These are phyloP conservation scores for Diaporthe citrichinensis DNA, from an alignment of 2,329 filamentous ascomycete genomes.

Conservation along the genomic window DNA sequence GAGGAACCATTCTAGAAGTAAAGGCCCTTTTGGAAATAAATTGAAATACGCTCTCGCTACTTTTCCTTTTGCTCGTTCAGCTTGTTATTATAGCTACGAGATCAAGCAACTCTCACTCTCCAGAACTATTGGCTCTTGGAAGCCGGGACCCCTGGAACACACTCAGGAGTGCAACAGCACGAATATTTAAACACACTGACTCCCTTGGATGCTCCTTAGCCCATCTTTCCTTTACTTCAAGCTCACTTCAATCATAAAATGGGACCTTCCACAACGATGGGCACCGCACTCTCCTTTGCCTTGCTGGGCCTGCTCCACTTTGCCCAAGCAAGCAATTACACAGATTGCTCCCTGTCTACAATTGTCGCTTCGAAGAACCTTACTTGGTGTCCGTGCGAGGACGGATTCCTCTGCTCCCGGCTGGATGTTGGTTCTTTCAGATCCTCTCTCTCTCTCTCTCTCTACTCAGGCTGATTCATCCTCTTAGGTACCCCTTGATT, in stretches of 20 bases:
- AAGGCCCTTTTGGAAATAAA: background rate
- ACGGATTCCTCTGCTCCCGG: constrained; percentile 45
- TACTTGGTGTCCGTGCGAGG: constrained; percentile 46
- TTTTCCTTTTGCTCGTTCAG: too few relatives aligned
- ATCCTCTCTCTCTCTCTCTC: background rate
- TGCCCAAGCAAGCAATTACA: background rate
- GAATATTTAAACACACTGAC: background rate
- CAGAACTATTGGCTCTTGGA: background rate
- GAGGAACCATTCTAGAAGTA: background rate
- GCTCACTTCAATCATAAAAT: background rate
- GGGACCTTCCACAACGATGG: background rate
- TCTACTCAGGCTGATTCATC: background rate
- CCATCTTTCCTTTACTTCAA: background rate
- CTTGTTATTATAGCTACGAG: background rate
- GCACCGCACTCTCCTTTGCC: background rate
- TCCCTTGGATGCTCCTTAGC: background rate
- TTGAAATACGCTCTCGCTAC: background rate
- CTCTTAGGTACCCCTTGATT: constrained; percentile 40
- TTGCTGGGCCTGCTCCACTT: background rate
- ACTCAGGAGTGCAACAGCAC: background rate
- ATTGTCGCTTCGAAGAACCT: constrained; percentile 38
- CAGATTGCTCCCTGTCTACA: background rate
- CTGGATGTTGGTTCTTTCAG: constrained; percentile 41
- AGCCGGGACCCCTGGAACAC: background rate
- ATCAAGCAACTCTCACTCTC: background rate